A percentile compares a stretch with the other conserved stretches of the same genome.
Conservation (phyloP, 768 basidiomycete genomes). For the Pleurotus giganteus region DNA sequence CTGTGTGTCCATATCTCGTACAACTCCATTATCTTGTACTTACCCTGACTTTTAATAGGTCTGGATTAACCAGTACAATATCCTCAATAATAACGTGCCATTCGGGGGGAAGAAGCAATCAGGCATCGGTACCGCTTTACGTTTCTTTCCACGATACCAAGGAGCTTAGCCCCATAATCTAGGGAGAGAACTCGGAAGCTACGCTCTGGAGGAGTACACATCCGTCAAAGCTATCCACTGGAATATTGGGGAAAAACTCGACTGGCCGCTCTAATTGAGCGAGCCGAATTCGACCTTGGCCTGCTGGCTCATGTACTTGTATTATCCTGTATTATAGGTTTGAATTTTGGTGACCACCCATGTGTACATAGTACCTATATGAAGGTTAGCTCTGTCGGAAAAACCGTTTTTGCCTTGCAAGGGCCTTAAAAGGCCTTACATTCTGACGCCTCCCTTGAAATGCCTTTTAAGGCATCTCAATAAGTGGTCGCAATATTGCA, state of each 20-base stretch:
- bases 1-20: constrained; percentile 45
- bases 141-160: not conserved
- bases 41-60: constrained; percentile 41
- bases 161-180: constrained; percentile 13
- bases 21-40: constrained; percentile 8
- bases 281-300: too few species aligned
- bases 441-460: too few species aligned
- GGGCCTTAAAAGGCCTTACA: too few species aligned
- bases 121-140: constrained; percentile 61
- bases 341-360: too few species aligned
- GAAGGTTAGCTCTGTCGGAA: too few species aligned
- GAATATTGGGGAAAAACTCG: constrained; percentile 81
- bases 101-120: constrained; percentile 96
- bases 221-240: constrained; percentile 82
- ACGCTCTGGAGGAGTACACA: constrained; percentile 83
- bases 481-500: too few species aligned
- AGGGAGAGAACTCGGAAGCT: constrained; percentile 87
- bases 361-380: too few species aligned
- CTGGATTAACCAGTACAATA: constrained; percentile 91
- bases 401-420: too few species aligned
- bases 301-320: not conserved
- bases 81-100: constrained; percentile 84
- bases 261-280: constrained; percentile 65
- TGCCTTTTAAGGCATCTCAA: too few species aligned
- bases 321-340: not conserved